These are phyloP conservation scores for Aplosporella prunicola DNA, from an alignment of 2,329 filamentous ascomycete species.

Conservation along the genomic window DNA sequence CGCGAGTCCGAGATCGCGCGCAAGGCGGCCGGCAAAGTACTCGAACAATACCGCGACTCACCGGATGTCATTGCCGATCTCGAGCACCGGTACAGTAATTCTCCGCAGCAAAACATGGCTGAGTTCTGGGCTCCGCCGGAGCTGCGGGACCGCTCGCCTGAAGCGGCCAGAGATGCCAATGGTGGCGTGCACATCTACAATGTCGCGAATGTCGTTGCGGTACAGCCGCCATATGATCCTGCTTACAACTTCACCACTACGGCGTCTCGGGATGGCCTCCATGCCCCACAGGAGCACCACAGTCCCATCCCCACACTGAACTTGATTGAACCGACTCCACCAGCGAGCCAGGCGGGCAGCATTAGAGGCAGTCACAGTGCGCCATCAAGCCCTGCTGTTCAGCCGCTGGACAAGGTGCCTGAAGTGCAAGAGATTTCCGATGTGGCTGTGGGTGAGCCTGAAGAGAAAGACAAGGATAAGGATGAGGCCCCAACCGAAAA, in stretches of 20 bases:
- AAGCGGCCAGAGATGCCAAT: too few relatives aligned
- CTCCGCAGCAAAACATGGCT: slow-evolving; percentile 26
- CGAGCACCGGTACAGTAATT: slow-evolving; percentile 32
- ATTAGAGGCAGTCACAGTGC: slow-evolving; percentile 24
- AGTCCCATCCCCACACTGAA: slow-evolving; percentile 46
- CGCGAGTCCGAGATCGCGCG: slow-evolving; percentile 17
- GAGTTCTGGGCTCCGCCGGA: slow-evolving; percentile 41
- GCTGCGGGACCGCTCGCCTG: slow-evolving; percentile 30
- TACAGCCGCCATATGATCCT: slow-evolving; percentile 26
- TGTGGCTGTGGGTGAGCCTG: slow-evolving; percentile 18
- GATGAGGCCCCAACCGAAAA: slow-evolving; percentile 17
- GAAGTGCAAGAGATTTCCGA: too few relatives aligned
- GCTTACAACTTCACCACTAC: slow-evolving; percentile 31
- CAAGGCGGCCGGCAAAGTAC: slow-evolving; percentile 26
- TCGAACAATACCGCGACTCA: slow-evolving; percentile 12
- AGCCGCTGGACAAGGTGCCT: too few relatives aligned
- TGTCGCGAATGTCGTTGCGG: slow-evolving; percentile 25
- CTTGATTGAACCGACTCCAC: slow-evolving; percentile 49
- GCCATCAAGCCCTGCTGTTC: slow-evolving; percentile 24
- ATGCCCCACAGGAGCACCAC: too few relatives aligned
- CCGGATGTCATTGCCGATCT: slow-evolving; percentile 34
- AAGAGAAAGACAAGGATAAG: slow-evolving; percentile 14
- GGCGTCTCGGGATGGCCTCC: slow-evolving; percentile 29
- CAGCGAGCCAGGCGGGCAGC: slow-evolving; percentile 36
- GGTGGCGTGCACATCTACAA: slow-evolving; percentile 35